These are phyloP conservation scores for Diaporthe caulivora DNA, from an alignment of 2,329 filamentous ascomycete genomes.

Conservation along the genomic window DNA sequence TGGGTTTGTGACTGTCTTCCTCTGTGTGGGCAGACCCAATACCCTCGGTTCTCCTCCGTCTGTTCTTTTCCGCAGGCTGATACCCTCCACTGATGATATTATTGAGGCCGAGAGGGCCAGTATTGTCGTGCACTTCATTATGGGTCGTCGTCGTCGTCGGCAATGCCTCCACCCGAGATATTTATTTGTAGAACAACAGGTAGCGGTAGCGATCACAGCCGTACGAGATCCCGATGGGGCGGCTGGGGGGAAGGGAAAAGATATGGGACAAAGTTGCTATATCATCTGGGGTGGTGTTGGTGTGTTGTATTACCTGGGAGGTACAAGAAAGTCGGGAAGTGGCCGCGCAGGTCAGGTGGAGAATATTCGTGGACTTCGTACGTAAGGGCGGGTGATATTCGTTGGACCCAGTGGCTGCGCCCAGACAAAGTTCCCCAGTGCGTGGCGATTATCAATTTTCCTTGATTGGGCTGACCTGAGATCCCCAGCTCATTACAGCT, in stretches of 20 bases:
- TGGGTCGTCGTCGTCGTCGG: slow-evolving; percentile 30
- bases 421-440: slow-evolving; percentile 16
- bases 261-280: not conserved
- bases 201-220: not conserved
- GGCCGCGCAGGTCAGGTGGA: slow-evolving; percentile 33
- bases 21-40: slow-evolving; percentile 59
- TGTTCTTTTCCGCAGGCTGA: slow-evolving; percentile 48
- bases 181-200: not conserved
- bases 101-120: slow-evolving; percentile 48
- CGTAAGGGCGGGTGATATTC: slow-evolving; percentile 35
- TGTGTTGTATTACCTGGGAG: slow-evolving; percentile 15
- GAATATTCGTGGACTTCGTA: slow-evolving; percentile 38
- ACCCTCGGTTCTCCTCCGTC: slow-evolving; percentile 55
- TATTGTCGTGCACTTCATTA: slow-evolving; percentile 53
- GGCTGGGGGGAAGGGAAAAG: not conserved
- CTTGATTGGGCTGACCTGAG: slow-evolving; percentile 7
- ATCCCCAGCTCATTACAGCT: not conserved
- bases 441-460: slow-evolving; percentile 15
- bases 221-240: slow-evolving; percentile 11
- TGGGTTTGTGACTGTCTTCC: slow-evolving; percentile 55
- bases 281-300: slow-evolving; percentile 27
- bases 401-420: slow-evolving; percentile 15
- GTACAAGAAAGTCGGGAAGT: slow-evolving; percentile 27
- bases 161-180: not conserved
- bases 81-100: slow-evolving; percentile 43